Conservation (phyloP, 2,329 filamentous ascomycete genomes). For the Diaporthe amygdali region DNA sequence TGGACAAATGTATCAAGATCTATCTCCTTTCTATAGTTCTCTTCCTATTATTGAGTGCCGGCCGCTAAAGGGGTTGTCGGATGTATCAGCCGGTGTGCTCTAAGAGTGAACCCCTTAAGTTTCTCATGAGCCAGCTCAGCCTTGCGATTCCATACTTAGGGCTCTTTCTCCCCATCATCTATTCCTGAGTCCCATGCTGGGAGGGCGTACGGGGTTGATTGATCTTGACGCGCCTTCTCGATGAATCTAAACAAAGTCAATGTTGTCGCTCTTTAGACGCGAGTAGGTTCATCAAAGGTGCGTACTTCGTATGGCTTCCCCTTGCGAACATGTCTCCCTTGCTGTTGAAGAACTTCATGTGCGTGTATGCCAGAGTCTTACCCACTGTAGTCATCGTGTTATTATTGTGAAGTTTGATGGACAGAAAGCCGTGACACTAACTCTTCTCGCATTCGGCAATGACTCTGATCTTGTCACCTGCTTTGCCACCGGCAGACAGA, state of each 20-base stretch:
- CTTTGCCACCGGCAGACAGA: slow-evolving; percentile 60
- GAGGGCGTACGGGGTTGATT: neutral
- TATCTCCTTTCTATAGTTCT: neutral
- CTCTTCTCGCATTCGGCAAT: slow-evolving; percentile 67
- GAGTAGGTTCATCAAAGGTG: neutral
- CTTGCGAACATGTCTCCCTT: slow-evolving; percentile 65
- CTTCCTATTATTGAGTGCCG: neutral
- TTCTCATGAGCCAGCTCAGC: neutral
- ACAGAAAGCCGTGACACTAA: slow-evolving; percentile 34
- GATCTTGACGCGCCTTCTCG: slow-evolving; percentile 17
- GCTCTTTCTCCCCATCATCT: neutral
- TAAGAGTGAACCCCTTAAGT: neutral
- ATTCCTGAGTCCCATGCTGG: neutral
- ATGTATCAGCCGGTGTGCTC: neutral
- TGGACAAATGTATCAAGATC: neutral
- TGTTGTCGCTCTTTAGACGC: neutral
- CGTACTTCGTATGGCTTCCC: slow-evolving; percentile 71
- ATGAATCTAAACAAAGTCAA: slow-evolving; percentile 17
- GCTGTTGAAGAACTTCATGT: slow-evolving; percentile 61
- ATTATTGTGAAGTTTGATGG: neutral
- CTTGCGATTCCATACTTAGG: too few species aligned
- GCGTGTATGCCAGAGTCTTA: slow-evolving; percentile 67
- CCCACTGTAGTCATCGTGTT: slow-evolving; percentile 51
- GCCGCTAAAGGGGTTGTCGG: neutral
- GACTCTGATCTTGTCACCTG: slow-evolving; percentile 61